Percentiles rank a stretch among this genome's conserved stretches.
Evolutionary conservation across 805 yeast species (phyloP).

Genomic region (Tetrapisispora nanseiensis): DNA sequence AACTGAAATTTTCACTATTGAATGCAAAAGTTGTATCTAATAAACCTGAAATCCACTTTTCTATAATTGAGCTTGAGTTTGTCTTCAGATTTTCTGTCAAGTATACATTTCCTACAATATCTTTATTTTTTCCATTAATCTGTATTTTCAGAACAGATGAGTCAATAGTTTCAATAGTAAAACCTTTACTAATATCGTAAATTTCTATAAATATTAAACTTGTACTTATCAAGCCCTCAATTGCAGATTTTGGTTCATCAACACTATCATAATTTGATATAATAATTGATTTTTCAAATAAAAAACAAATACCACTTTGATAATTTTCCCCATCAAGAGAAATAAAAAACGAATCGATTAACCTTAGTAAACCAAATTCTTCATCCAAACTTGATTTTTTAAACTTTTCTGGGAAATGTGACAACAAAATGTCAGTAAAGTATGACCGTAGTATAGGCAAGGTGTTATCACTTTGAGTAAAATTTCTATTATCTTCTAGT

Average conservation of each 20-base stretch:
- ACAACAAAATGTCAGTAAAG: constrained; percentile 17
- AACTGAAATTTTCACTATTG: constrained; percentile 24
- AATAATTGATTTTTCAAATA: constrained; percentile 25
- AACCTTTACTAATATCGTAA: constrained; percentile 7
- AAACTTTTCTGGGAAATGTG: constrained; percentile 12
- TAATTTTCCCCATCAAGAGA: constrained; percentile 23
- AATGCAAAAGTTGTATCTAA: constrained; percentile 28
- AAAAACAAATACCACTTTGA: constrained; percentile 24
- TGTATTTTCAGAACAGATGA: constrained; percentile 18
- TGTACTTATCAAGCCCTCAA: constrained; percentile 4
- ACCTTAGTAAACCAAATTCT: constrained; percentile 28
- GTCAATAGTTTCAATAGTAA: constrained; percentile 15
- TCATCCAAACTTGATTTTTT: constrained; percentile 24
- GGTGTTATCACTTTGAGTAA: constrained; percentile 2
- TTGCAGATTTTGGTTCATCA: constrained; percentile 3
- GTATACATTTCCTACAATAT: constrained; percentile 6
- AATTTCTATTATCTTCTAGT: background rate
- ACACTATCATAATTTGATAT: constrained; percentile 8
- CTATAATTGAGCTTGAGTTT: constrained; percentile 24
- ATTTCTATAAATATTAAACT: constrained; percentile 9
- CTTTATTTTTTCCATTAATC: background rate
- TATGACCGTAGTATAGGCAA: constrained; percentile 20
- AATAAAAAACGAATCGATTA: constrained; percentile 29
- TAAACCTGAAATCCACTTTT: constrained; percentile 35
- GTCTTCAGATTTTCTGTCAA: constrained; percentile 20